These are phyloP conservation scores for Daldinia caldariorum DNA, from an alignment of 495 filamentous ascomycete species.

Conservation along the genomic window DNA sequence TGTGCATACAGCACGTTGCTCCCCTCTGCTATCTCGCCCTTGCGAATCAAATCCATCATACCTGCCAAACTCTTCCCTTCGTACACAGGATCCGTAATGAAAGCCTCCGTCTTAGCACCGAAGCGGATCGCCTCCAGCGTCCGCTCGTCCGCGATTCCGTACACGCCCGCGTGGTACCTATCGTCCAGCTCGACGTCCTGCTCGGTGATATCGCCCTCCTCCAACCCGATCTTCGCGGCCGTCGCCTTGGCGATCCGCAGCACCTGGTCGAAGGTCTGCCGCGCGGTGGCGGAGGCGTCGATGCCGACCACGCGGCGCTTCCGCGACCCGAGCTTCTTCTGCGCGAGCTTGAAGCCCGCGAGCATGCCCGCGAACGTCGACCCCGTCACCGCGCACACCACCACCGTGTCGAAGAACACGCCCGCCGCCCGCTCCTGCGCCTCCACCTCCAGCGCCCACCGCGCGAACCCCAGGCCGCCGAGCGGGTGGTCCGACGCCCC, in stretches of 20 bases:
- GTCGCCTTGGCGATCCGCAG: conserved; percentile 68
- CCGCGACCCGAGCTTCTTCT: conserved; percentile 52
- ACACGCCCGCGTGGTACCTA: conserved; percentile 68
- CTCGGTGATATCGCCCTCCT: conserved; percentile 62
- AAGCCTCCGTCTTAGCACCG: conserved; percentile 68
- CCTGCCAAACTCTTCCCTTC: conserved; percentile 74
- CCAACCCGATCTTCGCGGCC: conserved; percentile 64
- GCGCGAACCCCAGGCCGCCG: conserved; percentile 70
- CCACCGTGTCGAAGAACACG: conserved; percentile 67
- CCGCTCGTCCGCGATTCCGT: conserved; percentile 66
- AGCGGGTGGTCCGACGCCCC: conserved; percentile 73
- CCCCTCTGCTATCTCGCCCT: conserved; percentile 61
- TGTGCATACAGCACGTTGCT: conserved; percentile 72
- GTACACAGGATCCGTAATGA: conserved; percentile 75
- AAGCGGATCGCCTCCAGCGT: conserved; percentile 71
- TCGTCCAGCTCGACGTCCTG: conserved; percentile 68
- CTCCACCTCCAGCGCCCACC: conserved; percentile 70
- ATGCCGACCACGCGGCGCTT: conserved; percentile 67
- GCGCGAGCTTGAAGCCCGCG: conserved; percentile 68
- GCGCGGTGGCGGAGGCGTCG: conserved; percentile 67
- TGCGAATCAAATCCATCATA: conserved; percentile 69
- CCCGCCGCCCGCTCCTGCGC: conserved; percentile 66
- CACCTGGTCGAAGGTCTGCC: conserved; percentile 65
- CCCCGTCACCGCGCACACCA: conserved; percentile 72
- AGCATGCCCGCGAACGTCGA: conserved; percentile 71